These are phyloP conservation scores for Panellus pusillus DNA, from an alignment of 768 basidiomycete species.

Conservation along the genomic window DNA sequence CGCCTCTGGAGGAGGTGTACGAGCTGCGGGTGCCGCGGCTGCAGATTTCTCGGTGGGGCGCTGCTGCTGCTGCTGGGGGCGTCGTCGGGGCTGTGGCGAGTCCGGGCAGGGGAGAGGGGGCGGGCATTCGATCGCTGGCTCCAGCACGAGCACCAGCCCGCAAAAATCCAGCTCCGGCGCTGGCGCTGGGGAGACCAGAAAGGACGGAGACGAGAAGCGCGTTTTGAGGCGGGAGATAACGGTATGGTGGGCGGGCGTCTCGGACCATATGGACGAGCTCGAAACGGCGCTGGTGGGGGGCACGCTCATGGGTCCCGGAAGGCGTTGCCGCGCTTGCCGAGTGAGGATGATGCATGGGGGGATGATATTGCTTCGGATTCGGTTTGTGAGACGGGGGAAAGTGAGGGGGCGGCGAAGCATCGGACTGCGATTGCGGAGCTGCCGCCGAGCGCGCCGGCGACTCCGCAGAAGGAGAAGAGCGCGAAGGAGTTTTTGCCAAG, in stretches of 20 bases:
- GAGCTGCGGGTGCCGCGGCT: conserved; percentile 61
- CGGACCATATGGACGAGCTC: conserved; percentile 59
- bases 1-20: conserved; percentile 53
- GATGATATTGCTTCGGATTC: conserved; percentile 21
- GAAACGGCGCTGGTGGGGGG: conserved; percentile 40
- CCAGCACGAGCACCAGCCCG: background rate
- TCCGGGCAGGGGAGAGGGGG: conserved; percentile 3
- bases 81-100: no score
- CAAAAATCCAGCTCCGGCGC: conserved; percentile 4
- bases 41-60: conserved; percentile 42
- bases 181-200: conserved; percentile 11
- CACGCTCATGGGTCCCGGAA: conserved; percentile 38
- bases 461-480: conserved; percentile 7
- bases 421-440: no score
- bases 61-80: no score
- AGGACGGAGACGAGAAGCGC: conserved; percentile 43
- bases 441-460: background rate
- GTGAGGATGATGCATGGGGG: conserved; percentile 49
- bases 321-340: conserved; percentile 60
- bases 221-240: conserved; percentile 59
- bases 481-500: conserved; percentile 19
- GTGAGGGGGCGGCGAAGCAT: conserved; percentile 1
- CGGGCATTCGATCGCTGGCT: background rate
- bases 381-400: background rate
- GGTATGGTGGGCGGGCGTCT: conserved; percentile 65